Evolutionary conservation across 768 basidiomycete species (phyloP), one percentile per base, ranked within the genome.

Genomic region (Hemileccinum rubropunctum): DNA sequence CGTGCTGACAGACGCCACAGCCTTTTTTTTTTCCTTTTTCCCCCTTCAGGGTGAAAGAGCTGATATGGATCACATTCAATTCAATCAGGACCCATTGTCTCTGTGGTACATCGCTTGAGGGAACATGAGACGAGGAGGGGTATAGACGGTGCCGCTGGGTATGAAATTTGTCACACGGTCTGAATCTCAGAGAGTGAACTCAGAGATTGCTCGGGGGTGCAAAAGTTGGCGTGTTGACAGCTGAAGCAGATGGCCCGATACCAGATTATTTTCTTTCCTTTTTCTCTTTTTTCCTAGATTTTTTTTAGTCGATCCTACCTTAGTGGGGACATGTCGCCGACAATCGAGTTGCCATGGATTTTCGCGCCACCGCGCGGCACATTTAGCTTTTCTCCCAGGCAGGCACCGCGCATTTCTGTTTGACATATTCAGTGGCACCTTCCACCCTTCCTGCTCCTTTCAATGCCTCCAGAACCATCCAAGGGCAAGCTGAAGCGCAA

Each of bases 381-480:
- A 53, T 62, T 62, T 51, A 51, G 46, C 53, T 44, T 60, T 42
- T 57, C 56, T 65, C 57, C 54, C 58, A 57, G 60, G 53, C 48
- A 47, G 39, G 47, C 47, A 55, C 47, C 53, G 59, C 51, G 45
- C 53, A 34, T 20, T 26, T 42, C 44, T 45, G 46, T 49, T 50
- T 48, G 32, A 50, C 42, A 34, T 42, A 14, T 43, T 42, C 26
- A 30, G 41, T n/a, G 38, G 41, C 14, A 20, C 44, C 48, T 17
- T 56, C 52, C 44, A 10, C 27, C 44, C 34, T 46, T 48, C 47
- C 48, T 51, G 38, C 52, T 20, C 18, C 49, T 14, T 40, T 49
- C 44, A 33, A 84, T 84, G 83, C 81, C 83, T 33, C 75, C 74
- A 45, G 83, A 84, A 62, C 74, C 73, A 1, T 71, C 75, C 17